These are phyloP conservation scores for Puccinia hordei DNA, from an alignment of 1,284 basidiomycete species.

Conservation along the genomic window DNA sequence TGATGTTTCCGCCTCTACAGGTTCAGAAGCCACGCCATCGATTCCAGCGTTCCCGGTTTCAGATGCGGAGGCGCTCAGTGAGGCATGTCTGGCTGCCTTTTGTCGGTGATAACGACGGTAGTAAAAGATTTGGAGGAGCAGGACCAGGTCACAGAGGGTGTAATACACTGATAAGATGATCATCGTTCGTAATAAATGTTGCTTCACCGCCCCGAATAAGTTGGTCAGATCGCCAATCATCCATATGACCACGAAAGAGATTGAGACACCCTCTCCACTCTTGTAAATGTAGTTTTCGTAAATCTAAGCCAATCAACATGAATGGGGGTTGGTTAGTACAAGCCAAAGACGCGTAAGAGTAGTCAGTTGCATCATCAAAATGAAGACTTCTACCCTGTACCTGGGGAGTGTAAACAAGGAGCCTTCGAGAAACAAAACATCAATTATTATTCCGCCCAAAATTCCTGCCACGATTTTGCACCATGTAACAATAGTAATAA, in stretches of 20 bases:
- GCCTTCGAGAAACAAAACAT: not conserved
- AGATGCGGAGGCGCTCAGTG: not conserved
- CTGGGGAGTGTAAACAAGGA: conserved; percentile 29
- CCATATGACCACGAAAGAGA: conserved; percentile 41
- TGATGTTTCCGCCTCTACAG: not conserved
- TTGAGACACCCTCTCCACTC: conserved; percentile 42
- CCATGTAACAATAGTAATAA: not conserved
- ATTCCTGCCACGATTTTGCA: no score
- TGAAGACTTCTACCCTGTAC: not conserved
- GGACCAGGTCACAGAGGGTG: conserved; percentile 26
- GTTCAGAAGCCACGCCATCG: not conserved
- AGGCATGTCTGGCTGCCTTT: not conserved
- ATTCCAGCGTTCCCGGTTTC: not conserved
- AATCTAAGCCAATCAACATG: conserved; percentile 5
- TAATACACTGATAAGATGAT: conserved; percentile 37
- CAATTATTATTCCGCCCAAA: not conserved
- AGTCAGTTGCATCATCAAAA: not conserved
- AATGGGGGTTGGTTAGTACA: not conserved
- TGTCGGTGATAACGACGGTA: conserved; percentile 21
- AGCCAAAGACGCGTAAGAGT: not conserved
- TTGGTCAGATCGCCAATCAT: conserved; percentile 44
- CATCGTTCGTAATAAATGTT: conserved; percentile 45
- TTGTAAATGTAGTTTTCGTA: conserved; percentile 42
- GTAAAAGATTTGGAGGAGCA: conserved; percentile 43
- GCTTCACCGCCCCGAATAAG: conserved; percentile 34